phyloP scores from a whole-genome alignment of 2,329 filamentous ascomycete genomes.

The Stemphylium beticola region DNA sequence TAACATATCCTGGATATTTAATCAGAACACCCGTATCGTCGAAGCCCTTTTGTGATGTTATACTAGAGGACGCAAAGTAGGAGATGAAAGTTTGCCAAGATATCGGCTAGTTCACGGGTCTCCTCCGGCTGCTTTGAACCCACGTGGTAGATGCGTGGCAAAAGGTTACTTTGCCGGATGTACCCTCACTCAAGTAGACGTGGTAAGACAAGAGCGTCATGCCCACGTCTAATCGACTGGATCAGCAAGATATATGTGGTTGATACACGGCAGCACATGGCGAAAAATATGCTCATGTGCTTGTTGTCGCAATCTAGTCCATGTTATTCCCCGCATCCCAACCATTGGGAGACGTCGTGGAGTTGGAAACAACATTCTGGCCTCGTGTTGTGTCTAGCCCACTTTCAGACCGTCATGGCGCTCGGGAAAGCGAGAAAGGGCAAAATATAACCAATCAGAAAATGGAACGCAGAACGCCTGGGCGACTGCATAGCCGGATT shows the following conservation, averaged over 20 bases:
- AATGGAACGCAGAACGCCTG: constrained; percentile 1
- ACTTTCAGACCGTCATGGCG: constrained; percentile 15
- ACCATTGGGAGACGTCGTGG: constrained; percentile 1
- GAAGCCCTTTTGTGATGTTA: too few relatives aligned
- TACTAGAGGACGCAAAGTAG: too few relatives aligned
- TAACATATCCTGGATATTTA: too few relatives aligned
- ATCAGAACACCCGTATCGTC: too few relatives aligned
- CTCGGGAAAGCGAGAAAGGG: constrained; percentile 9
- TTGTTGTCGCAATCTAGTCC: neutral
- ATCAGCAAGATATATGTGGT: neutral
- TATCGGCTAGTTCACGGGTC: too few relatives aligned
- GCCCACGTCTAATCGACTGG: too few relatives aligned
- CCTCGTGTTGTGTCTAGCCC: constrained; percentile 23
- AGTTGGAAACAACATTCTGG: neutral
- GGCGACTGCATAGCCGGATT: constrained; percentile 21
- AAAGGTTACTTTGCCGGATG: too few relatives aligned
- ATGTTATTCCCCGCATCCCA: neutral
- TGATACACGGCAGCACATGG: neutral
- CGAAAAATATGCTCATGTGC: neutral
- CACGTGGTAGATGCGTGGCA: too few relatives aligned
- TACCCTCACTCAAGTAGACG: too few relatives aligned
- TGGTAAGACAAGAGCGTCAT: too few relatives aligned
- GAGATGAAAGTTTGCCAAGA: too few relatives aligned
- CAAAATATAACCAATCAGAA: constrained; percentile 31
- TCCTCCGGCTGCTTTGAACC: too few relatives aligned